Conservation (phyloP, 768 basidiomycete species). For the Kwoniella heveanensis region DNA sequence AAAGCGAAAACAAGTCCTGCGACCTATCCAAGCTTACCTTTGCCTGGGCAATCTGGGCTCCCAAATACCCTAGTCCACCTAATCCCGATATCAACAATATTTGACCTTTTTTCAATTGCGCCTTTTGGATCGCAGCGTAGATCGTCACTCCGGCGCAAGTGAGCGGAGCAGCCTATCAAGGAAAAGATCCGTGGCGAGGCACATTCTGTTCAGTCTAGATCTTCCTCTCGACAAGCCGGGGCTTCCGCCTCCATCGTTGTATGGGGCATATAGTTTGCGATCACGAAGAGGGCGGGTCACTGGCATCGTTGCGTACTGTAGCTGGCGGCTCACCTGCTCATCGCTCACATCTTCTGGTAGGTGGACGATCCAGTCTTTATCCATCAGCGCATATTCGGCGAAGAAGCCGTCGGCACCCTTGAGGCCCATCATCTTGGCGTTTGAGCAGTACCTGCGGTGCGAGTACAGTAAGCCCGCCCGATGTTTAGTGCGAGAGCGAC, state of each 20-base stretch:
- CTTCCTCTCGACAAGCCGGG: too few species aligned
- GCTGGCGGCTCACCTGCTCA: constrained; percentile 6
- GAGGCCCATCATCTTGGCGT: constrained; percentile 1
- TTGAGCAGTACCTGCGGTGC: constrained; percentile 3
- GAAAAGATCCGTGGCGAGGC: too few species aligned
- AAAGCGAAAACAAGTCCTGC: too few species aligned
- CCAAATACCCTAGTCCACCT: constrained; percentile 25
- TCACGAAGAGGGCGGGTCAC: too few species aligned
- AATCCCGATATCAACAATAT: constrained; percentile 20
- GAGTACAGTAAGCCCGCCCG: too few species aligned
- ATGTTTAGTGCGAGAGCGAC: too few species aligned
- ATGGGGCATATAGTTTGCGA: neutral
- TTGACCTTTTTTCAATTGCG: constrained; percentile 12
- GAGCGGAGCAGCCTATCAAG: constrained; percentile 25
- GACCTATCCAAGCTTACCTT: constrained; percentile 14
- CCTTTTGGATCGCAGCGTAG: constrained; percentile 21
- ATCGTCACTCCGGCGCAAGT: constrained; percentile 34
- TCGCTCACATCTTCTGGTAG: constrained; percentile 5
- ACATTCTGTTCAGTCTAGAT: too few species aligned
- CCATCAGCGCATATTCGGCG: constrained; percentile 6
- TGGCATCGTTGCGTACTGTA: neutral
- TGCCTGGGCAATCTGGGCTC: constrained; percentile 29
- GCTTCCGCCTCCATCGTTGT: too few species aligned
- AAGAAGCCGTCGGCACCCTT: constrained; percentile 9
- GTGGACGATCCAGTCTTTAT: neutral